A percentile compares a stretch with the other conserved stretches of the same genome.
phyloP scores from a whole-genome alignment of 108 stramenopile genomes.

The Nitzschia sp. region DNA sequence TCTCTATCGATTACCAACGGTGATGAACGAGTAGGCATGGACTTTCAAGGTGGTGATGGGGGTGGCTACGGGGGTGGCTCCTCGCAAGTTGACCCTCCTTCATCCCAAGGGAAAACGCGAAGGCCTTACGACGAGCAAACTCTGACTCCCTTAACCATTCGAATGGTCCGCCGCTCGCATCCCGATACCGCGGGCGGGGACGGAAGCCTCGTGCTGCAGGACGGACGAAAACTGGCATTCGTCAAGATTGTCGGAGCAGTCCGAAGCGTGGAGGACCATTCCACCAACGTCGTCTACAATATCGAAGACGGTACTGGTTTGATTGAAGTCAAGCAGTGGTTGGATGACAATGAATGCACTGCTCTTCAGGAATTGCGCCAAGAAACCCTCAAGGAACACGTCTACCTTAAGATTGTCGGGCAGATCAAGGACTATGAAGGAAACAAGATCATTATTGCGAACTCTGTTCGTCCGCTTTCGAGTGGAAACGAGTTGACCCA shows the following conservation, averaged over 20 bases:
- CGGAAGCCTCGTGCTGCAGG: slow-evolving; percentile 47
- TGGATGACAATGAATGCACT: slow-evolving; percentile 61
- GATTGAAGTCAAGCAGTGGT: slow-evolving; percentile 76
- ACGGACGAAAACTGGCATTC: slow-evolving; percentile 71
- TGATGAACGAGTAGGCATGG: slow-evolving; percentile 61
- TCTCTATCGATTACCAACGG: background rate
- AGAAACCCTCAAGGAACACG: slow-evolving; percentile 44
- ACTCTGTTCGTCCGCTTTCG: slow-evolving; percentile 56
- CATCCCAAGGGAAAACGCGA: slow-evolving; percentile 29
- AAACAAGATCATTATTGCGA: slow-evolving; percentile 58
- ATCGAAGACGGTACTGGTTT: slow-evolving; percentile 89
- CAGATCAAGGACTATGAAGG: slow-evolving; percentile 77
- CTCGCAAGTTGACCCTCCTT: background rate
- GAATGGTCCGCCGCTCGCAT: slow-evolving; percentile 48
- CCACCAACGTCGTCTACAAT: slow-evolving; percentile 61
- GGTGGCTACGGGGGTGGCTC: slow-evolving; percentile 25
- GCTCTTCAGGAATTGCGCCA: slow-evolving; percentile 49
- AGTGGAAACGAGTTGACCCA: slow-evolving; percentile 80
- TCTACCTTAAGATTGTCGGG: slow-evolving; percentile 75
- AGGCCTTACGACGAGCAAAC: slow-evolving; percentile 81
- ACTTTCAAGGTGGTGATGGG: slow-evolving; percentile 45
- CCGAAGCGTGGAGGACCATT: slow-evolving; percentile 43
- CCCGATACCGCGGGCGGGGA: slow-evolving; percentile 36
- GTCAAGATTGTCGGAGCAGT: slow-evolving; percentile 78
- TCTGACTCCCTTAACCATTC: slow-evolving; percentile 71